A percentile compares a stretch with the other conserved stretches of the same genome.
phyloP scores from a whole-genome alignment of 371 early-diverging fungal species.

The Dichotomocladium elegans region DNA sequence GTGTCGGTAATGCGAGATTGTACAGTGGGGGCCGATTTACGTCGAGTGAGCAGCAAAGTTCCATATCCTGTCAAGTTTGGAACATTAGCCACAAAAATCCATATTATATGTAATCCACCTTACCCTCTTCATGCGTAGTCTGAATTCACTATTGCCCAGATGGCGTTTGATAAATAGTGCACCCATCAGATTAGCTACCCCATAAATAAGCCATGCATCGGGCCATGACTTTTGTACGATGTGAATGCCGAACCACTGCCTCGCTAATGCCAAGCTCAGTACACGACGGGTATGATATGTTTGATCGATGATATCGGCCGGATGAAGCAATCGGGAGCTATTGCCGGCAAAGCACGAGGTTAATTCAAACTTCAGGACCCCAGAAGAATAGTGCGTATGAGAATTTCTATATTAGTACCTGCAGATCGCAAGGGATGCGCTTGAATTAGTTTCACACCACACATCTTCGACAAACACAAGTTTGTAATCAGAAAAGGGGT shows the following conservation, averaged over 20 bases:
- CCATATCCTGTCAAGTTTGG: conserved; percentile 66
- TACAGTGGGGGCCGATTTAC: conserved; percentile 84
- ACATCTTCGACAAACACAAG: conserved; percentile 87
- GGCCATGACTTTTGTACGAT: conserved; percentile 77
- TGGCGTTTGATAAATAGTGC: conserved; percentile 72
- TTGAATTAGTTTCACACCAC: conserved; percentile 58
- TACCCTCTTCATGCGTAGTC: conserved; percentile 76
- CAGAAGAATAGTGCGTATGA: too few species aligned
- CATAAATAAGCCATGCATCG: conserved; percentile 87
- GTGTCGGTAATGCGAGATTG: conserved; percentile 56
- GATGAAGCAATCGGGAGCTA: conserved; percentile 70
- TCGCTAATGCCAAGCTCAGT: conserved; percentile 72
- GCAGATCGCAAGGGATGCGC: conserved; percentile 69
- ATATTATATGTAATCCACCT: background rate
- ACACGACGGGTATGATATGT: conserved; percentile 74
- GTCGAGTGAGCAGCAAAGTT: conserved; percentile 76
- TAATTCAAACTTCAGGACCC: too few species aligned
- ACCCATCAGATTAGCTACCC: conserved; percentile 75
- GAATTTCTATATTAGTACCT: too few species aligned
- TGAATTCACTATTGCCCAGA: conserved; percentile 88
- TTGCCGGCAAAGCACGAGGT: background rate
- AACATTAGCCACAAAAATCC: background rate
- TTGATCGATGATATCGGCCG: conserved; percentile 80
- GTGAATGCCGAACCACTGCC: conserved; percentile 93
- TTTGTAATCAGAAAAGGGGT: conserved; percentile 84